Evolutionary conservation across 495 filamentous ascomycete genomes (phyloP).

Genomic region (Endocarpon pusillum): DNA sequence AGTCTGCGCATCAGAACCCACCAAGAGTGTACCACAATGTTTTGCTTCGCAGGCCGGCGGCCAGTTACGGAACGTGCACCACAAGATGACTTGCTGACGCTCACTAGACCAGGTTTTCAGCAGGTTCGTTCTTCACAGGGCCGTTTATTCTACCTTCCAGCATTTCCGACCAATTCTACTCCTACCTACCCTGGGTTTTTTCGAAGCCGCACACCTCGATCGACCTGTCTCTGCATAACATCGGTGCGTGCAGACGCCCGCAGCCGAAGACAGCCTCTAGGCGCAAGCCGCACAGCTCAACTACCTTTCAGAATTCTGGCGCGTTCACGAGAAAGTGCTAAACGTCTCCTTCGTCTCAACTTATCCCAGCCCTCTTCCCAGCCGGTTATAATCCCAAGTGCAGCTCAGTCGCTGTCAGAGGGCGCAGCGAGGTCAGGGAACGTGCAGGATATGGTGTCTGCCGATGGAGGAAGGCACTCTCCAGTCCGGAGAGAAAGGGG

Average conservation of each 20-base stretch:
- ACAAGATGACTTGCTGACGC: background rate
- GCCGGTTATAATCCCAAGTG: conserved; percentile 12
- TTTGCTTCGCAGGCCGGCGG: background rate
- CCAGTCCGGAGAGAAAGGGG: conserved; percentile 14
- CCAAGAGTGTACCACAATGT: background rate
- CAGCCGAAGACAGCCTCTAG: background rate
- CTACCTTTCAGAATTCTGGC: conserved; percentile 21
- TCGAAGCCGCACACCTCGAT: conserved; percentile 1
- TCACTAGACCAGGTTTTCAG: background rate
- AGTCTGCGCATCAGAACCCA: conserved; percentile 1
- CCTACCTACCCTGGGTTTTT: conserved; percentile 1
- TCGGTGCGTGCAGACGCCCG: background rate
- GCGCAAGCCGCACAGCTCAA: background rate
- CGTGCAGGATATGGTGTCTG: conserved; percentile 16
- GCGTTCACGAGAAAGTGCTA: conserved; percentile 31
- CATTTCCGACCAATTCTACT: background rate
- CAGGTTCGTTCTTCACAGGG: conserved; percentile 6
- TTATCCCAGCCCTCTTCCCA: conserved; percentile 10
- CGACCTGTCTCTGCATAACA: background rate
- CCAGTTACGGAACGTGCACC: background rate
- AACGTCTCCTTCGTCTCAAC: conserved; percentile 31
- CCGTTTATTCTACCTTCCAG: conserved; percentile 1
- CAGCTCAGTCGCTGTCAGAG: conserved; percentile 25
- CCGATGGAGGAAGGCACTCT: conserved; percentile 6
- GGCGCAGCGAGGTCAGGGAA: conserved; percentile 20